phyloP scores from a whole-genome alignment of 805 yeast species.

The Pichia nanzhaoensis region DNA sequence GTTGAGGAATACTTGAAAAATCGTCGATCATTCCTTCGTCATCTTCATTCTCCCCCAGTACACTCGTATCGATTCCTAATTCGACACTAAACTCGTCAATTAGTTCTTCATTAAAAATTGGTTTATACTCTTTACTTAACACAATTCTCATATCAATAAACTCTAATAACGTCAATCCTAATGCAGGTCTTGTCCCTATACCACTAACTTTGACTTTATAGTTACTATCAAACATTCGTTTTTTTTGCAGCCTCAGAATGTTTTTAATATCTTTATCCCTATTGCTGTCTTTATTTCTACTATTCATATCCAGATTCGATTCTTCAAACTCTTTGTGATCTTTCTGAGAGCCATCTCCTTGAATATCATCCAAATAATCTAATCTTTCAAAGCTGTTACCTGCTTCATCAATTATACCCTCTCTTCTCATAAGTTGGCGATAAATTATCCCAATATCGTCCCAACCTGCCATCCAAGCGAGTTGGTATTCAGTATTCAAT shows the following conservation, averaged over 20 bases:
- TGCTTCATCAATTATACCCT: slow-evolving; percentile 14
- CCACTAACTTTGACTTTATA: slow-evolving; percentile 29
- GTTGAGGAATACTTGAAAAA: neutral
- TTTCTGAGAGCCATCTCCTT: neutral
- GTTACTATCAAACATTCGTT: slow-evolving; percentile 25
- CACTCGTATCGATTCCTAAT: slow-evolving; percentile 26
- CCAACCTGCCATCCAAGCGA: slow-evolving; percentile 77
- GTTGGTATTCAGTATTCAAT: slow-evolving; percentile 52
- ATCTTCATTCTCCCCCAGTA: too few species aligned
- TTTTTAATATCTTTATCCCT: slow-evolving; percentile 19
- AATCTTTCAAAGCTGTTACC: slow-evolving; percentile 15
- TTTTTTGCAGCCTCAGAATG: slow-evolving; percentile 23
- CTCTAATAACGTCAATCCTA: slow-evolving; percentile 52
- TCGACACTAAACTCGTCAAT: slow-evolving; percentile 31
- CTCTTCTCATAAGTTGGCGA: slow-evolving; percentile 22
- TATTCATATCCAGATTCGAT: slow-evolving; percentile 10
- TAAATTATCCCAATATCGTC: slow-evolving; percentile 33
- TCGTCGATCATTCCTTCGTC: too few species aligned
- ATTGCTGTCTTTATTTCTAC: slow-evolving; percentile 12
- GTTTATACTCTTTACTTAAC: slow-evolving; percentile 37
- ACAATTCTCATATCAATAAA: slow-evolving; percentile 44
- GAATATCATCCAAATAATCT: slow-evolving; percentile 15
- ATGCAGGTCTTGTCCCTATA: slow-evolving; percentile 39
- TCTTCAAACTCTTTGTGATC: slow-evolving; percentile 3
- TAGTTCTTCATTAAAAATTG: slow-evolving; percentile 30